Base-by-base conservation (phyloP, 139 green algal species). In the Protoeuglena noctilucae region DNA sequence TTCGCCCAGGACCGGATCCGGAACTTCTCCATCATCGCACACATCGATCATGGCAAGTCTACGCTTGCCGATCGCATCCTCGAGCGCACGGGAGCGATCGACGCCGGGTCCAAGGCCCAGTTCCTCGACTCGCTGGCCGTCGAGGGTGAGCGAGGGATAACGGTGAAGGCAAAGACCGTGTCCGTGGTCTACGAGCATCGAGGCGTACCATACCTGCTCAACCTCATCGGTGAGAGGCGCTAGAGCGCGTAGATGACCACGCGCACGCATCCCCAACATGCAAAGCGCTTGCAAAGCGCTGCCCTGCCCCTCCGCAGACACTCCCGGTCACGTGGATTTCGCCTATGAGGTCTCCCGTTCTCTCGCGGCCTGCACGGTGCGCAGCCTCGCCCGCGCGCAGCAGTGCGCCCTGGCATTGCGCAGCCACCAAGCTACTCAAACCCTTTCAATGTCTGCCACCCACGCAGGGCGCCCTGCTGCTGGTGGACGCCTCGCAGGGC, bases 131-230 rank as follows among this genome's bases (percentile, higher is more conserved):
- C 30, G 21, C 40, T 70, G 16, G 50, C 80, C 23, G 76, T 95
- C 48, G 87, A 96, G 71, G 61, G 76, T 6, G 81, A 91, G 72
- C 71, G 87, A 4, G 88, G 85, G 23, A 95, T 95, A 70, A 95
- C 88, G 6, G 83, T 94, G 40, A 95, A 95, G 70, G 87, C 85
- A 4, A 82, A 94, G 55, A 89, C 78, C 6, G 83, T 75, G 9
- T 84, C 71, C 0, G 58, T 95, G 49, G 76, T 95, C 30, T 81
- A 80, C 23, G 53, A 48, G 19, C 56, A 83, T 18, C 64, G 75
- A 21, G 74, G 70, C 0, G 30, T 72, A 5, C 49, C 68, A 18
- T 93, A 88, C 64, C 74, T 87, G n/a, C 59, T 93, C 18, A 93
- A 93, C 62, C 66, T 93, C 0, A 82, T 93, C 22, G n/a, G n/a